These are phyloP conservation scores for Sporothrix euskadiensis DNA, from an alignment of 2,329 filamentous ascomycete genomes.

Conservation along the genomic window DNA sequence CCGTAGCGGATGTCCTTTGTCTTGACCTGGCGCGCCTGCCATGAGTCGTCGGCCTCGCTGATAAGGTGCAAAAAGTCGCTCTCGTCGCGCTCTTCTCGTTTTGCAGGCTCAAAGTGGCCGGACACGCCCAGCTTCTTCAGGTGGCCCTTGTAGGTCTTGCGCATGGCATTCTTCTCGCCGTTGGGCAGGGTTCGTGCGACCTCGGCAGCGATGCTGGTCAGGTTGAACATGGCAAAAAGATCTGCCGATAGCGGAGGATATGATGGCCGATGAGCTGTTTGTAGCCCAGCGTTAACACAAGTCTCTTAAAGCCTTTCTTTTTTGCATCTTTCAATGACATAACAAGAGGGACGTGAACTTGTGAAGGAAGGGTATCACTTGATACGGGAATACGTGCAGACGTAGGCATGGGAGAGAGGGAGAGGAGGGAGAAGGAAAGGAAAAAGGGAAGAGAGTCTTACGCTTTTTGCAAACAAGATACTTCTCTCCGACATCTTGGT, in stretches of 20 bases:
- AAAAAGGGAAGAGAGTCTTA: slow-evolving; percentile 50
- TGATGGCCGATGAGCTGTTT: slow-evolving; percentile 51
- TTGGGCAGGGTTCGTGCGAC: slow-evolving; percentile 65
- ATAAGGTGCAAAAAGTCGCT: slow-evolving; percentile 57
- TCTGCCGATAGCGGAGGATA: slow-evolving; percentile 56
- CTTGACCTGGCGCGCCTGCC: slow-evolving; percentile 56
- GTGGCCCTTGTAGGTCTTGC: slow-evolving; percentile 69
- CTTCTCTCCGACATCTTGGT: slow-evolving; percentile 66
- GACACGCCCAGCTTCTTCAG: slow-evolving; percentile 64
- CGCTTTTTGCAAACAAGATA: slow-evolving; percentile 67
- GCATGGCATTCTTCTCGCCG: slow-evolving; percentile 66
- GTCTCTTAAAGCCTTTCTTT: background rate
- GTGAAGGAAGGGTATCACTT: background rate
- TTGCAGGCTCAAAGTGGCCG: slow-evolving; percentile 61
- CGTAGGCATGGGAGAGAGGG: background rate
- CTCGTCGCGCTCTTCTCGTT: slow-evolving; percentile 54
- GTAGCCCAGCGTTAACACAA: slow-evolving; percentile 47
- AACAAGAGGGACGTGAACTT: background rate
- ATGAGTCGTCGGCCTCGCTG: slow-evolving; percentile 56
- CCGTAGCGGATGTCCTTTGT: slow-evolving; percentile 58
- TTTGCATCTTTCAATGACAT: background rate
- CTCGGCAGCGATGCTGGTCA: slow-evolving; percentile 58
- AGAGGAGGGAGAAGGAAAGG: background rate
- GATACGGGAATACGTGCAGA: background rate
- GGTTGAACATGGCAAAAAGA: slow-evolving; percentile 59